Evolutionary conservation across 352 stramenopile species (phyloP).

Genomic region (Aphanomyces astaci): DNA sequence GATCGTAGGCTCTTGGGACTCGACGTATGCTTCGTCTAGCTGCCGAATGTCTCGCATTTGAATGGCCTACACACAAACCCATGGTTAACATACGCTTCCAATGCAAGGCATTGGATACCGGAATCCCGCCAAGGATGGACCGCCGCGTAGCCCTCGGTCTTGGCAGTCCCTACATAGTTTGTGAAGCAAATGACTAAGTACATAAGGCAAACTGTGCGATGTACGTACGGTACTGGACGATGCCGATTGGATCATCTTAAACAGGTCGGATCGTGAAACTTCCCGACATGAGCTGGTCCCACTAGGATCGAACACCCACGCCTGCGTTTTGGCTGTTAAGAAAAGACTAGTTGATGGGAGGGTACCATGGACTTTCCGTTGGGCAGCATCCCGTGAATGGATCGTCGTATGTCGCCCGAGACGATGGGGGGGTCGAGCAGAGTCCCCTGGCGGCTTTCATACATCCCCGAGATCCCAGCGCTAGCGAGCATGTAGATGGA

Average conservation of each 20-base stretch:
- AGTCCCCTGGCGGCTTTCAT: neutral
- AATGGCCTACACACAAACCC: slow-evolving; percentile 12
- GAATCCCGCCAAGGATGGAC: neutral
- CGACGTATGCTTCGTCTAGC: slow-evolving; percentile 8
- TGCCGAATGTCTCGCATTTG: slow-evolving; percentile 22
- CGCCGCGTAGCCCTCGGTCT: neutral
- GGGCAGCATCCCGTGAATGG: neutral
- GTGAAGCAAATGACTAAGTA: too few relatives aligned
- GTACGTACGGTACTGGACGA: too few relatives aligned
- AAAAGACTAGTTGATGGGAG: too few relatives aligned
- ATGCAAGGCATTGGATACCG: too few relatives aligned
- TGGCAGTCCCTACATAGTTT: neutral
- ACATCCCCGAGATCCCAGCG: neutral
- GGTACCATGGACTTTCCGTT: neutral
- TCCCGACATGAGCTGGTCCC: neutral
- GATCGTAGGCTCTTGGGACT: slow-evolving; percentile 5
- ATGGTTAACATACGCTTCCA: too few relatives aligned
- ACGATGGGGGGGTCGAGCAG: neutral
- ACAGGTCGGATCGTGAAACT: neutral
- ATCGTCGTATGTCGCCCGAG: neutral
- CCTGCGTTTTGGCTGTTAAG: too few relatives aligned
- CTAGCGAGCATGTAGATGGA: neutral
- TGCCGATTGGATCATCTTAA: neutral
- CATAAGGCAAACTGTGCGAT: too few relatives aligned
- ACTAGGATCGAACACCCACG: neutral